Conservation (phyloP, 495 filamentous ascomycete genomes). For the Tuber melanosporum region DNA sequence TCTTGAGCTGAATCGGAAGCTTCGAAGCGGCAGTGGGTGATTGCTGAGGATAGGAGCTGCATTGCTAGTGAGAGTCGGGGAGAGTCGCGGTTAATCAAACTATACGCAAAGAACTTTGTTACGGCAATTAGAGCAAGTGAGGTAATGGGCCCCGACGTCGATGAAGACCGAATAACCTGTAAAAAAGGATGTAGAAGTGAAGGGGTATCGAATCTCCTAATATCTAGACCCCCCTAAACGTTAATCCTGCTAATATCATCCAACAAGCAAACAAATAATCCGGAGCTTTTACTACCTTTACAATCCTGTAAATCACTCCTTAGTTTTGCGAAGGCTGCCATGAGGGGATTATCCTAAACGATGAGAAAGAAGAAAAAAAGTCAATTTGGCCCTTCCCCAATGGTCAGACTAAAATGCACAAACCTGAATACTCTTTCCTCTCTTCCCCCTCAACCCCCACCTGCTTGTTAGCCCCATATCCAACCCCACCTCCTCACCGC, state of each 20-base stretch:
- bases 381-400: slow-evolving; percentile 9
- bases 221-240: slow-evolving; percentile 52
- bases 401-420: slow-evolving; percentile 4
- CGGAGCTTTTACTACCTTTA: slow-evolving; percentile 52
- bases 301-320: slow-evolving; percentile 85
- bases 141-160: slow-evolving; percentile 91
- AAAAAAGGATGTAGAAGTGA: slow-evolving; percentile 90
- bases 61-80: slow-evolving; percentile 83
- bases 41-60: slow-evolving; percentile 88
- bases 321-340: slow-evolving; percentile 86
- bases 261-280: neutral
- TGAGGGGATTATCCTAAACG: slow-evolving; percentile 76
- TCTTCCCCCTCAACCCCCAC: slow-evolving; percentile 94
- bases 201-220: slow-evolving; percentile 80
- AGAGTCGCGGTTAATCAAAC: slow-evolving; percentile 73
- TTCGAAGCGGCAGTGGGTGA: slow-evolving; percentile 97
- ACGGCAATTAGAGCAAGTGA: slow-evolving; percentile 91
- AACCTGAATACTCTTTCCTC: slow-evolving; percentile 86
- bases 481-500: slow-evolving; percentile 28
- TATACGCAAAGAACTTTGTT: slow-evolving; percentile 94
- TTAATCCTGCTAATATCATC: slow-evolving; percentile 21
- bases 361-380: neutral
- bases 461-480: slow-evolving; percentile 51
- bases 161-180: slow-evolving; percentile 93
- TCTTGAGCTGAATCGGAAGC: slow-evolving; percentile 89